These are phyloP conservation scores for Syncephalastrum monosporum DNA, from an alignment of 371 early-diverging fungal species.

Conservation along the genomic window DNA sequence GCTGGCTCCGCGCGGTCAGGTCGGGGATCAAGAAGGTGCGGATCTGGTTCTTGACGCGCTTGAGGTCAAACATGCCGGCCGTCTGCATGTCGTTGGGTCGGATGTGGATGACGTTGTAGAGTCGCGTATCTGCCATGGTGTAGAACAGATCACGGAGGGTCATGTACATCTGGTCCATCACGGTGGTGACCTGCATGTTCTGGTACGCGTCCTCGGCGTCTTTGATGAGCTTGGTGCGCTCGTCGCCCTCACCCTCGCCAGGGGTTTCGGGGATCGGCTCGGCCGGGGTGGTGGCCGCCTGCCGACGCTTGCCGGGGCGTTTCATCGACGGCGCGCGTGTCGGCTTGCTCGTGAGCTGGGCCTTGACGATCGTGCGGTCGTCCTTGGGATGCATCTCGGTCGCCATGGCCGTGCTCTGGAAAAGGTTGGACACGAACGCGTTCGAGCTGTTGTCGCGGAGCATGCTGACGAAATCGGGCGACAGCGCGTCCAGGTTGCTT, in stretches of 20 bases:
- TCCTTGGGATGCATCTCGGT: conserved; percentile 83
- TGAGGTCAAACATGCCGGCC: conserved; percentile 53
- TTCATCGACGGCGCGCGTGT: conserved; percentile 72
- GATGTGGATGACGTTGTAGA: conserved; percentile 88
- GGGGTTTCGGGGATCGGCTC: conserved; percentile 18
- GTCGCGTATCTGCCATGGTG: conserved; percentile 74
- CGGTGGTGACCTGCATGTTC: conserved; percentile 59
- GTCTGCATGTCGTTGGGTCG: conserved; percentile 73
- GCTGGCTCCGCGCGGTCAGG: conserved; percentile 48
- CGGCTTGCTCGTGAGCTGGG: conserved; percentile 62
- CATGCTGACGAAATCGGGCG: conserved; percentile 83
- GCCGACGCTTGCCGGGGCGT: conserved; percentile 37
- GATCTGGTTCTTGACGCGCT: conserved; percentile 64
- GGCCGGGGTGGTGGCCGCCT: conserved; percentile 1
- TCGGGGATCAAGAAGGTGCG: conserved; percentile 64
- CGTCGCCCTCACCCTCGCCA: conserved; percentile 22
- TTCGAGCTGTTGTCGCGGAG: conserved; percentile 71
- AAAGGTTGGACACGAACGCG: conserved; percentile 79
- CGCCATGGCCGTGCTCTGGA: conserved; percentile 77
- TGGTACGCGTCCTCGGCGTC: conserved; percentile 51
- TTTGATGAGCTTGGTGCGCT: conserved; percentile 35
- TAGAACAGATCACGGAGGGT: conserved; percentile 69
- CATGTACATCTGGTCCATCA: conserved; percentile 64
- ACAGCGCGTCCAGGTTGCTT: conserved; percentile 71
- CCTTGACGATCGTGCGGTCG: conserved; percentile 49